These are phyloP conservation scores for Syzygium malaccense DNA, from an alignment of 441 rosid species.

Conservation along the genomic window DNA sequence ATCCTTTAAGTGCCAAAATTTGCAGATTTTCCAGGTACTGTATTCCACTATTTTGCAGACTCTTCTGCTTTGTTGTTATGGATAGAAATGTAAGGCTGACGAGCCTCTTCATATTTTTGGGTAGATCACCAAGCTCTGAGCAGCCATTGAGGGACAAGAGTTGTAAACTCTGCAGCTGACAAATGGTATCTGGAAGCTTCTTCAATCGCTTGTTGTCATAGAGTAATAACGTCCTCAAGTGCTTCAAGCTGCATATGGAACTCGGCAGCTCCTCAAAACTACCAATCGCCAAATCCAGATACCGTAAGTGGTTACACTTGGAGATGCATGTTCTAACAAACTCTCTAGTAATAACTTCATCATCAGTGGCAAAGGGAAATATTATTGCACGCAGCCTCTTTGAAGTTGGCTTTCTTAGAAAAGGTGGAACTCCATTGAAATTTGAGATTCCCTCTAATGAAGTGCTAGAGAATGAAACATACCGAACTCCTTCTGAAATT, in stretches of 20 bases:
- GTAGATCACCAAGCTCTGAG: rapidly evolving
- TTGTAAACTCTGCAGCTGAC: neutral
- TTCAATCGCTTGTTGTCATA: rapidly evolving
- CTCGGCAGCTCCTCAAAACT: neutral
- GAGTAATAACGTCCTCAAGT: neutral
- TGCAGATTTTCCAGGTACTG: neutral
- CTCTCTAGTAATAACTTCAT: too few relatives aligned
- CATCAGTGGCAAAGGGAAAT: neutral
- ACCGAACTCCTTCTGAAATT: rapidly evolving
- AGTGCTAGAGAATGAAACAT: rapidly evolving
- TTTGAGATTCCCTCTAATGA: neutral
- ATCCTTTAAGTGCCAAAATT: rapidly evolving
- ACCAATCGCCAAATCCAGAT: rapidly evolving
- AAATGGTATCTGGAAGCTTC: neutral
- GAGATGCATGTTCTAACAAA: neutral
- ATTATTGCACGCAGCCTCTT: neutral
- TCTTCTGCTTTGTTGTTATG: neutral
- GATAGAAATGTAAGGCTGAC: rapidly evolving
- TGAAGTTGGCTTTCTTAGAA: neutral
- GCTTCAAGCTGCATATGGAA: neutral
- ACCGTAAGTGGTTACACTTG: neutral
- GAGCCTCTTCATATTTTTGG: neutral
- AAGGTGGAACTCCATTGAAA: neutral
- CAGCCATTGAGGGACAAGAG: rapidly evolving
- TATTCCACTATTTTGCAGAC: neutral